A percentile compares a stretch with the other conserved stretches of the same genome.
Conservation (phyloP, 805 yeast species). For the Candida verbasci region DNA sequence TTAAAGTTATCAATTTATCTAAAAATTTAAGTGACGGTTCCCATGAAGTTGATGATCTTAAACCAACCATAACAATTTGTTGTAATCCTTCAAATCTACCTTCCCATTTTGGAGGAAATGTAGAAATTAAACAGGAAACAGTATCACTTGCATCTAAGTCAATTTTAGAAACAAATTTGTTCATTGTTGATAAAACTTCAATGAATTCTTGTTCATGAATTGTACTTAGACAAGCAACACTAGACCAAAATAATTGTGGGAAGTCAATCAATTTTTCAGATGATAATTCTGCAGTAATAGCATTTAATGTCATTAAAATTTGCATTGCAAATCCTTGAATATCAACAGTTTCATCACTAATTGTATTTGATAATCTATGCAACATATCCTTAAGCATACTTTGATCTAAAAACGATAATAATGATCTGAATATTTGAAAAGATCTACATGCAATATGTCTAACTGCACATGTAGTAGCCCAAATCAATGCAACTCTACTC, state of each 20-base stretch:
- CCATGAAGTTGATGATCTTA: constrained; percentile 75
- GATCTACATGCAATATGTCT: constrained; percentile 96
- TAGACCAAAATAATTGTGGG: constrained; percentile 94
- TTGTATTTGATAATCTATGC: constrained; percentile 86
- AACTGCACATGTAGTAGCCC: constrained; percentile 98
- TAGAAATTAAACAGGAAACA: constrained; percentile 73
- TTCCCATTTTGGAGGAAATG: constrained; percentile 95
- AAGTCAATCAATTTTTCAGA: constrained; percentile 75
- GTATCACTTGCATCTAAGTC: constrained; percentile 84
- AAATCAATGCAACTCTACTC: constrained; percentile 75
- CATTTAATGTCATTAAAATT: constrained; percentile 91
- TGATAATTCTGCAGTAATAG: constrained; percentile 81
- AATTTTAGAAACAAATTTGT: constrained; percentile 80
- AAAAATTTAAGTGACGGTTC: constrained; percentile 72
- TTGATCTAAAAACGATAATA: constrained; percentile 78
- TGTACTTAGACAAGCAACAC: constrained; percentile 86
- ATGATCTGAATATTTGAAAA: constrained; percentile 84
- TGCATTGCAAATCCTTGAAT: constrained; percentile 98
- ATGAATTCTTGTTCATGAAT: constrained; percentile 90
- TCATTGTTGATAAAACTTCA: constrained; percentile 77
- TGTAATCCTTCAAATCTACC: constrained; percentile 90
- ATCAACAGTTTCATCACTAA: constrained; percentile 82
- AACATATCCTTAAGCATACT: constrained; percentile 90
- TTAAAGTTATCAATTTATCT: constrained; percentile 62
- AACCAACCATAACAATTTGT: constrained; percentile 71